Evolutionary conservation across 805 yeast species (phyloP).

Genomic region (Candida endomychidarum): DNA sequence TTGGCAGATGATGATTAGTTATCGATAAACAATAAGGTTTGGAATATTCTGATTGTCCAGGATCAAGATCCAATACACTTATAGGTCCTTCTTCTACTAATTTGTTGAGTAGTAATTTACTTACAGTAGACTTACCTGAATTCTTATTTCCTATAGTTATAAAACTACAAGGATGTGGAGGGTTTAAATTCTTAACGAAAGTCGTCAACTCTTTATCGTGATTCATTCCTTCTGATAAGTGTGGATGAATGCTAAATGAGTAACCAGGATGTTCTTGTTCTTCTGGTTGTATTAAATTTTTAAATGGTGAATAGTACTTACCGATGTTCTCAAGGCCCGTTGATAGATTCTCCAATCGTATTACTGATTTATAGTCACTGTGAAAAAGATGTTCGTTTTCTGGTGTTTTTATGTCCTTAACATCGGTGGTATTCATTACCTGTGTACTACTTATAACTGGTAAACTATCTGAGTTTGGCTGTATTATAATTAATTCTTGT

Average conservation of each 20-base stretch:
- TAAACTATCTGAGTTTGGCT: constrained; percentile 34
- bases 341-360: constrained; percentile 31
- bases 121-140: constrained; percentile 78
- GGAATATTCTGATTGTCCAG: constrained; percentile 83
- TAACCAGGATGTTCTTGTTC: constrained; percentile 19
- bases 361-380: constrained; percentile 43
- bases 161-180: constrained; percentile 22
- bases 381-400: constrained; percentile 40
- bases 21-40: constrained; percentile 70
- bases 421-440: constrained; percentile 27
- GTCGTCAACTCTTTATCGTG: constrained; percentile 8
- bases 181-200: constrained; percentile 4
- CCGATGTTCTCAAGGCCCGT: constrained; percentile 51
- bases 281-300: constrained; percentile 34
- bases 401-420: constrained; percentile 25
- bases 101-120: constrained; percentile 53
- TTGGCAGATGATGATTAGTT: constrained; percentile 28
- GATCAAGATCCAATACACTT: constrained; percentile 73
- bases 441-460: constrained; percentile 49
- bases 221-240: constrained; percentile 7
- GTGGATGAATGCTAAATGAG: constrained; percentile 37
- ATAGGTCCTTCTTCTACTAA: constrained; percentile 36
- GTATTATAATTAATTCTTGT: constrained; percentile 25
- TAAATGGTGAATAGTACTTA: constrained; percentile 43
- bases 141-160: constrained; percentile 66